These are phyloP conservation scores for Phlyctochytrium arcticum DNA, from an alignment of 192 early-diverging fungal species.

Conservation along the genomic window DNA sequence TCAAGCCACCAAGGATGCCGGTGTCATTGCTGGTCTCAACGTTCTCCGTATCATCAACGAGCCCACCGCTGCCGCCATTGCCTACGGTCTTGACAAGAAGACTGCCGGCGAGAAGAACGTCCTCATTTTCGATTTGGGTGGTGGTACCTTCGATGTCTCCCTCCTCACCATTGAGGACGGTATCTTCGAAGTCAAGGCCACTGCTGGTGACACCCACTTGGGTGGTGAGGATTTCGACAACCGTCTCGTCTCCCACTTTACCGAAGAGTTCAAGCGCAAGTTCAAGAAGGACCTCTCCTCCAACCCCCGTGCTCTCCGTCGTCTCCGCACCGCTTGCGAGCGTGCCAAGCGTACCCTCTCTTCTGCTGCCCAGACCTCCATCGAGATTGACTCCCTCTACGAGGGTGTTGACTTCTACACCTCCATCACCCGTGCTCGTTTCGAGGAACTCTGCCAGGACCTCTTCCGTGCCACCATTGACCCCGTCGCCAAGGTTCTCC, in stretches of 20 bases:
- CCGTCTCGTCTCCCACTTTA: slow-evolving; percentile 93
- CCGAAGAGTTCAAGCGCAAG: slow-evolving; percentile 97
- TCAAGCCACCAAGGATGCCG: slow-evolving; percentile 99
- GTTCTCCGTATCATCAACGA: slow-evolving; percentile 99
- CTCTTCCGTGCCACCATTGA: slow-evolving; percentile 93
- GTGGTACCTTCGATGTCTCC: slow-evolving; percentile 98
- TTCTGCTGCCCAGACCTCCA: slow-evolving; percentile 87
- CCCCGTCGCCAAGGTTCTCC: slow-evolving; percentile 94
- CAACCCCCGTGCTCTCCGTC: slow-evolving; percentile 91
- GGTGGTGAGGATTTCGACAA: slow-evolving; percentile 99
- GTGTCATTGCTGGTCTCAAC: slow-evolving; percentile 92
- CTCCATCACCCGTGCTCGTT: slow-evolving; percentile 96
- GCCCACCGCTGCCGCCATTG: slow-evolving; percentile 98
- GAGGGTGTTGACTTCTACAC: slow-evolving; percentile 99
- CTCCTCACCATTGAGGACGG: slow-evolving; percentile 96
- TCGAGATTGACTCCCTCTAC: slow-evolving; percentile 96
- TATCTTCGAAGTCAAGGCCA: slow-evolving; percentile 98
- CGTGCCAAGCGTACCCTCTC: slow-evolving; percentile 97
- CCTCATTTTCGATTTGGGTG: slow-evolving; percentile 96
- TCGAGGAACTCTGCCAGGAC: slow-evolving; percentile 97
- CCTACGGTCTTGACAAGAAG: slow-evolving; percentile 99
- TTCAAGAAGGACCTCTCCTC: slow-evolving; percentile 89
- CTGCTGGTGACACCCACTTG: slow-evolving; percentile 97
- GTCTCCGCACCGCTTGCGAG: slow-evolving; percentile 96
- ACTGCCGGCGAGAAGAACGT: slow-evolving; percentile 82